phyloP scores from a whole-genome alignment of 805 yeast species.

The Candida coleopterorum region DNA sequence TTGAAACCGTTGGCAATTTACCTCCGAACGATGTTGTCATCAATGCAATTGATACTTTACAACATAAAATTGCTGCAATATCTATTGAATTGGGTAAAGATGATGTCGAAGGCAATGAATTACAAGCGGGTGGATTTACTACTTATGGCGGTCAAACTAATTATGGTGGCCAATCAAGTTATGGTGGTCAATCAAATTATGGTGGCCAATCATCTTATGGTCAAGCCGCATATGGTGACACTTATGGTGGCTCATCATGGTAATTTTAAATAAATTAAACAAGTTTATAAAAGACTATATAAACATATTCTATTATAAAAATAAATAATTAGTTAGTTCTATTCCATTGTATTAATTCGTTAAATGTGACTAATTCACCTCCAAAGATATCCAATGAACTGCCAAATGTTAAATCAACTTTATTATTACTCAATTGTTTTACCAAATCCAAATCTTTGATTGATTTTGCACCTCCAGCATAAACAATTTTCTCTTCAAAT shows the following conservation, averaged over 20 bases:
- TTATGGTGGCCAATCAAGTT: slow-evolving; percentile 19
- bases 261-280: too few species aligned
- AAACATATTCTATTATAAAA: slow-evolving; percentile 2
- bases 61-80: slow-evolving; percentile 85
- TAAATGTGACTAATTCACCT: slow-evolving; percentile 71
- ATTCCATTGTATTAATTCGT: slow-evolving; percentile 77
- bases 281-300: too few species aligned
- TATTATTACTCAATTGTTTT: slow-evolving; percentile 62
- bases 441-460: slow-evolving; percentile 67
- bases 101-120: slow-evolving; percentile 33
- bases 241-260: slow-evolving; percentile 32
- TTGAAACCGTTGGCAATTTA: slow-evolving; percentile 88
- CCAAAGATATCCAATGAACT: slow-evolving; percentile 94
- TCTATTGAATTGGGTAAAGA: slow-evolving; percentile 59
- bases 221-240: slow-evolving; percentile 26
- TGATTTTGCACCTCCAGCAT: slow-evolving; percentile 94
- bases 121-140: slow-evolving; percentile 43
- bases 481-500: slow-evolving; percentile 67
- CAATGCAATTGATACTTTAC: slow-evolving; percentile 79
- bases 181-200: slow-evolving; percentile 21
- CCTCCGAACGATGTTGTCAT: slow-evolving; percentile 85
- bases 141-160: slow-evolving; percentile 37
- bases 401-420: slow-evolving; percentile 89
- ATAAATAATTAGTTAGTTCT: slow-evolving; percentile 5
- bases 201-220: slow-evolving; percentile 25